Evolutionary conservation across 495 filamentous ascomycete genomes (phyloP).

Genomic region (Xylona heveae): DNA sequence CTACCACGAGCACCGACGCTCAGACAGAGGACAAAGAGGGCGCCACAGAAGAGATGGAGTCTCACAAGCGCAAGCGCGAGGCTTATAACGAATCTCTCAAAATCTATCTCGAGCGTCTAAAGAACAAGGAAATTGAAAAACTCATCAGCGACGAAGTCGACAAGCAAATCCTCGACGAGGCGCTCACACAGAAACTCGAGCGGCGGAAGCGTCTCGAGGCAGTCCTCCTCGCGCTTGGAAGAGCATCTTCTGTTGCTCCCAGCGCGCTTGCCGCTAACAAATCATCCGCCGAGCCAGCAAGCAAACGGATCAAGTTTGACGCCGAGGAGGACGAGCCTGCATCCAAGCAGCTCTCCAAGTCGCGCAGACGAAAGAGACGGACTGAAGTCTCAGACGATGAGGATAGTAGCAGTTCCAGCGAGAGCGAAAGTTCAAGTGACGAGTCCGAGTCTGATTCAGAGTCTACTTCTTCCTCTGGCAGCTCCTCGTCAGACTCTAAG

Average conservation of each 20-base stretch:
- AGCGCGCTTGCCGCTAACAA: too few species aligned
- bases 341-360: not conserved
- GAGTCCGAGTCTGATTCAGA: too few species aligned
- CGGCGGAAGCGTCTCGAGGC: too few species aligned
- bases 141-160: slow-evolving; percentile 10
- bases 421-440: too few species aligned
- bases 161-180: too few species aligned
- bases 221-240: too few species aligned
- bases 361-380: slow-evolving; percentile 13
- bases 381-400: slow-evolving; percentile 15
- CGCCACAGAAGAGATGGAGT: slow-evolving; percentile 25
- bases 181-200: too few species aligned
- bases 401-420: not conserved
- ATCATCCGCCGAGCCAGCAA: too few species aligned
- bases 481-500: too few species aligned
- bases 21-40: slow-evolving; percentile 13
- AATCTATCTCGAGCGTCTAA: slow-evolving; percentile 15
- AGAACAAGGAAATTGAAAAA: slow-evolving; percentile 8
- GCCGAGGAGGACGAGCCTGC: not conserved
- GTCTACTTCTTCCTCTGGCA: too few species aligned
- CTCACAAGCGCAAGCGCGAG: slow-evolving; percentile 19
- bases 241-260: too few species aligned
- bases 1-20: too few species aligned
- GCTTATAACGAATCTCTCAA: slow-evolving; percentile 35
- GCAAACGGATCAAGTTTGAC: not conserved